These are phyloP conservation scores for Schwanniomyces occidentalis DNA, from an alignment of 805 yeast genomes.

Conservation along the genomic window DNA sequence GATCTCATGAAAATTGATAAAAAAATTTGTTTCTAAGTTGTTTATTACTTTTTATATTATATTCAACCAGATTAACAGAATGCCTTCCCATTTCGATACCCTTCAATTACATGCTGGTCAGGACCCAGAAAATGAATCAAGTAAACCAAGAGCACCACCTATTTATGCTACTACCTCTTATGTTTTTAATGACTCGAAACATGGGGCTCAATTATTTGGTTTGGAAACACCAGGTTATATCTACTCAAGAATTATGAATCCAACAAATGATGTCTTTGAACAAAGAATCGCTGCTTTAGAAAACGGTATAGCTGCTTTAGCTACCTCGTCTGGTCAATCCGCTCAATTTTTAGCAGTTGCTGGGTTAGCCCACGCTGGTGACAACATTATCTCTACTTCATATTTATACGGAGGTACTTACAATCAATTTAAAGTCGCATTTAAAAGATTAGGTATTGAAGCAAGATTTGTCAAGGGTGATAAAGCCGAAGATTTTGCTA, in stretches of 20 bases:
- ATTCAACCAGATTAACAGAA: no score
- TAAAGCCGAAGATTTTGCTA: constrained; percentile 68
- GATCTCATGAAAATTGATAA: no score
- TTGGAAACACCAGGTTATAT: constrained; percentile 81
- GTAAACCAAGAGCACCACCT: constrained; percentile 86
- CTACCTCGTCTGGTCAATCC: constrained; percentile 94
- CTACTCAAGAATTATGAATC: constrained; percentile 89
- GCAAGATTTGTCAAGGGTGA: constrained; percentile 86
- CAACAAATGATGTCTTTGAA: constrained; percentile 90
- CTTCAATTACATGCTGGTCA: constrained; percentile 96
- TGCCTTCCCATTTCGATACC: constrained; percentile 80
- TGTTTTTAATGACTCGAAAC: constrained; percentile 82
- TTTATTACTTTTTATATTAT: no score
- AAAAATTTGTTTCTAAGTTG: no score
- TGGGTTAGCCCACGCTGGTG: constrained; percentile 84
- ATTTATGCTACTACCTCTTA: constrained; percentile 90
- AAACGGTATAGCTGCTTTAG: constrained; percentile 88
- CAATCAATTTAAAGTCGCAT: constrained; percentile 90
- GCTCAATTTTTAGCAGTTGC: constrained; percentile 87
- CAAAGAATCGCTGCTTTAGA: constrained; percentile 90
- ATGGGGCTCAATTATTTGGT: constrained; percentile 90
- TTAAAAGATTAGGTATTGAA: constrained; percentile 86
- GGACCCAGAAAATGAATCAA: constrained; percentile 55
- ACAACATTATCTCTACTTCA: constrained; percentile 84
- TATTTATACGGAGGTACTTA: constrained; percentile 94